Conservation (phyloP, 768 basidiomycete species). For the Hygrophorus russula region DNA sequence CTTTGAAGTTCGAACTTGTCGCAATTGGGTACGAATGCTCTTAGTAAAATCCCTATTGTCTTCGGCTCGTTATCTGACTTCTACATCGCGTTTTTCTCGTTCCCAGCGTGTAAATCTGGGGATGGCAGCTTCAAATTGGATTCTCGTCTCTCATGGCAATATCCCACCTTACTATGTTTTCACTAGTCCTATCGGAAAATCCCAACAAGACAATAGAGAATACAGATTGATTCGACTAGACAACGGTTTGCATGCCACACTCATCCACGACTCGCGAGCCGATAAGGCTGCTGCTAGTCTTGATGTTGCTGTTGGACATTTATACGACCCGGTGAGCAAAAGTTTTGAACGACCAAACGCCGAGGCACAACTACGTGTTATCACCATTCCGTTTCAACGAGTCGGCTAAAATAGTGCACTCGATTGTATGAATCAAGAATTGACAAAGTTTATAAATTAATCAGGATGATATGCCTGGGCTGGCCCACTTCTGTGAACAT, state of each 20-base stretch:
- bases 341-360: too few species aligned
- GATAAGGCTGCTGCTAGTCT: conserved; percentile 95
- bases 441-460: too few species aligned
- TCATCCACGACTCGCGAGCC: conserved; percentile 75
- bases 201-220: conserved; percentile 66
- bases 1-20: too few species aligned
- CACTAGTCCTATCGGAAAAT: conserved; percentile 51
- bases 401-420: too few species aligned
- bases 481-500: conserved; percentile 96
- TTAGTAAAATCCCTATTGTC: too few species aligned
- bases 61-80: too few species aligned
- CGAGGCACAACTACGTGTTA: conserved; percentile 20
- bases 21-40: too few species aligned
- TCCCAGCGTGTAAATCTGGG: background rate
- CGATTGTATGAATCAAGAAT: too few species aligned
- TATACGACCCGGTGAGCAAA: conserved; percentile 70
- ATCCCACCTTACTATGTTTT: conserved; percentile 43
- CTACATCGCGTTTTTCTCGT: too few species aligned
- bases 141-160: background rate
- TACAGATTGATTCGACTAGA: conserved; percentile 64
- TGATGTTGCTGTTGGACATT: conserved; percentile 89
- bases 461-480: conserved; percentile 82
- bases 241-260: conserved; percentile 80
- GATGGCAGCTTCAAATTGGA: conserved; percentile 3
- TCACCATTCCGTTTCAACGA: too few species aligned